A percentile compares a stretch with the other conserved stretches of the same genome.
phyloP scores from a whole-genome alignment of 2,329 filamentous ascomycete species.

The Neurospora sp. region DNA sequence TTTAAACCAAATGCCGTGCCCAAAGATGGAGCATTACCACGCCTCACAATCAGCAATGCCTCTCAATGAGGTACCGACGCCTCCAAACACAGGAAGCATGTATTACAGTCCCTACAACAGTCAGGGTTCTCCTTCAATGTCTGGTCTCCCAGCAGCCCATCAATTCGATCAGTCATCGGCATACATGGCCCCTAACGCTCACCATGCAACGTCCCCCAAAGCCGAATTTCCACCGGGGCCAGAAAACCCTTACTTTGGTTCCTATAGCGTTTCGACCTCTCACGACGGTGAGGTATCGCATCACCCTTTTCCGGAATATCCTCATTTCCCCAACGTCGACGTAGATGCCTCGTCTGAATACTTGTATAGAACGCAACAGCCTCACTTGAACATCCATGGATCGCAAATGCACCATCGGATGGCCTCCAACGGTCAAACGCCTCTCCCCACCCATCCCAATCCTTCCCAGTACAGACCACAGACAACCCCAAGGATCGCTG shows the following conservation, averaged over 20 bases:
- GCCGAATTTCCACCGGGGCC: constrained; percentile 25
- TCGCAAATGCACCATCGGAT: constrained; percentile 16
- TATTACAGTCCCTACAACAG: constrained; percentile 33
- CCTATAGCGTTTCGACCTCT: constrained; percentile 27
- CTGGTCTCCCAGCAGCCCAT: constrained; percentile 26
- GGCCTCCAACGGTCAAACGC: constrained; percentile 12
- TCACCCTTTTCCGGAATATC: constrained; percentile 19
- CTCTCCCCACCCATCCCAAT: constrained; percentile 15
- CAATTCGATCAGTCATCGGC: constrained; percentile 25
- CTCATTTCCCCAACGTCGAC: constrained; percentile 9
- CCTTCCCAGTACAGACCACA: constrained; percentile 14
- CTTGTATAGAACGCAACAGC: constrained; percentile 7
- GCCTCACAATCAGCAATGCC: constrained; percentile 26
- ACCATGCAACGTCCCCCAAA: constrained; percentile 21
- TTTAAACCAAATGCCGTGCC: constrained; percentile 28
- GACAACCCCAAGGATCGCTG: constrained; percentile 7
- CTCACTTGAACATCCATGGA: constrained; percentile 5
- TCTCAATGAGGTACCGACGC: constrained; percentile 35
- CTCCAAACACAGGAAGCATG: constrained; percentile 37
- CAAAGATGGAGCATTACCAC: constrained; percentile 31
- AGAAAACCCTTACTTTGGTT: constrained; percentile 25
- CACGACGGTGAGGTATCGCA: constrained; percentile 21
- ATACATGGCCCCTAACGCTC: constrained; percentile 26
- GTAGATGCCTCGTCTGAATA: constrained; percentile 6
- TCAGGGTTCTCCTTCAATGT: constrained; percentile 36